Base-by-base conservation (phyloP, 2,329 filamentous ascomycete species). In the Microcyclosporella mali region DNA sequence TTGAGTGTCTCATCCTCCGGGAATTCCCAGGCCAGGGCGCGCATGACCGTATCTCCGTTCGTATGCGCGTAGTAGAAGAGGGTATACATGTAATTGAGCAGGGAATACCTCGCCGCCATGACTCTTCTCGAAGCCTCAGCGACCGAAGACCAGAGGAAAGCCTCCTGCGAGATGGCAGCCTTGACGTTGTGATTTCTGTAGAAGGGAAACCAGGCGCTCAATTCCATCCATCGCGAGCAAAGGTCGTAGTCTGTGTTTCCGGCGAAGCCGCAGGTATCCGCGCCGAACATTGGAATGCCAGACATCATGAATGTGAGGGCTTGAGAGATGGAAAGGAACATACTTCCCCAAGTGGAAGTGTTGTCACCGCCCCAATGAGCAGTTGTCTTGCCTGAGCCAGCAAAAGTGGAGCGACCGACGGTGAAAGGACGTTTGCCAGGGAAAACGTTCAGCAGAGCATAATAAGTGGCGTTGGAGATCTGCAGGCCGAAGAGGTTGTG, bases 51-150 rank as follows among this genome's bases (percentile, higher is more conserved):
- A 4, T 71, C 74, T 1, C 83, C 84, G 0, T 72, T 74, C 2
- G 70, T 71, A 59, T 83, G 77, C 0, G 82, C 81, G n/a, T 73
- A 62, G 50, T 83, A 74, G 66, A 86, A 79, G 1, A 82, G 70
- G 0, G 84, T 87, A 64, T 88, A 88, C 45, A 86, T 72, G 62
- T 87, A 87, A 0, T 82, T 81, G 1, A 88, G 68, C 0, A 88
- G 66, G n/a, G 73, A 64, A 57, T 85, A 88, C 14, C 84, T 75
- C 45, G 85, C 79, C 10, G 70, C 64, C 74, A 86, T 86, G 1
- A 81, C 84, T 0, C 64, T 66, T 47, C 74, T 75, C 14, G 74
- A 70, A 0, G 83, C 81, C 3, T 77, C 72, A 1, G 74, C 73
- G 1, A 86, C 83, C 1, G 71, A 72, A 2, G 69, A 66, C 84